phyloP scores from a whole-genome alignment of 2,329 filamentous ascomycete species.

The Sarocladiaceae sp. region DNA sequence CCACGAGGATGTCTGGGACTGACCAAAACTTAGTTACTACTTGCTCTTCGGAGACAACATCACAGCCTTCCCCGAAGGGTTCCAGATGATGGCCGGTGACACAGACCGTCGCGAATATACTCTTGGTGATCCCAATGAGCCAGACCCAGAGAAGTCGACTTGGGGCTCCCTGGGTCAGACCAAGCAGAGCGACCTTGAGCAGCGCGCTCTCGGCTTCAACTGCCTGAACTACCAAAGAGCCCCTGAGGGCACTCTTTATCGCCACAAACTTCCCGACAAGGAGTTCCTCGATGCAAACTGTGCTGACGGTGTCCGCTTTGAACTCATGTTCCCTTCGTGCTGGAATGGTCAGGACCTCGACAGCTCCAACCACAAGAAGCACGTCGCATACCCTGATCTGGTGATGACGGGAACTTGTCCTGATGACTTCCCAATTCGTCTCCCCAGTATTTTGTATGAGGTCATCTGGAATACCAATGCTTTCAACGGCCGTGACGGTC shows the following conservation, averaged over 20 bases:
- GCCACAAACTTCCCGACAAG: slow-evolving; percentile 80
- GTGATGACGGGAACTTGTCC: slow-evolving; percentile 78
- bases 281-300: slow-evolving; percentile 76
- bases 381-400: slow-evolving; percentile 74
- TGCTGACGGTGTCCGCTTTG: slow-evolving; percentile 73
- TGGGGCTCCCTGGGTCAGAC: slow-evolving; percentile 65
- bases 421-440: slow-evolving; percentile 58
- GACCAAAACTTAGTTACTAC: slow-evolving; percentile 63
- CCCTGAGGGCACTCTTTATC: slow-evolving; percentile 71
- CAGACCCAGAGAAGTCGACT: slow-evolving; percentile 60
- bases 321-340: slow-evolving; percentile 86
- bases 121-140: slow-evolving; percentile 60
- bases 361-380: slow-evolving; percentile 51
- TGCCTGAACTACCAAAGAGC: slow-evolving; percentile 73
- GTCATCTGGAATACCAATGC: slow-evolving; percentile 74
- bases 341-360: slow-evolving; percentile 68
- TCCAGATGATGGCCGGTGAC: slow-evolving; percentile 79
- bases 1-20: neutral
- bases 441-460: slow-evolving; percentile 79
- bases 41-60: slow-evolving; percentile 65
- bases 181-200: slow-evolving; percentile 61
- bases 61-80: slow-evolving; percentile 69
- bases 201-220: slow-evolving; percentile 91
- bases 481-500: slow-evolving; percentile 58
- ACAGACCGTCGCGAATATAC: slow-evolving; percentile 65